Evolutionary conservation across 1,284 basidiomycete genomes (phyloP).

Genomic region (Ganoderma multipileum): DNA sequence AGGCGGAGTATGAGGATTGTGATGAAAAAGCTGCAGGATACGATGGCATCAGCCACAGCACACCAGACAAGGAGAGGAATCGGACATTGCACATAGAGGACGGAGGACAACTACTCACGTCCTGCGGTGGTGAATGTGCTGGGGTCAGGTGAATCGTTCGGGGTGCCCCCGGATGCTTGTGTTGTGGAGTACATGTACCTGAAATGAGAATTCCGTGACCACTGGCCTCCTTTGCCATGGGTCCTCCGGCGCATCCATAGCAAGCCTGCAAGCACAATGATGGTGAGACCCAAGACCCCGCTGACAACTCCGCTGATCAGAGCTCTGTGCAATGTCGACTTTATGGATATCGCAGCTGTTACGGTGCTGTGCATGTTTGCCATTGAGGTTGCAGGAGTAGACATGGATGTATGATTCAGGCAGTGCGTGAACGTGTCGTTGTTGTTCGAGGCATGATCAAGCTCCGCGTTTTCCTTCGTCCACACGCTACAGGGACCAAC

Average conservation of each 20-base stretch:
- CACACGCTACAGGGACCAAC: constrained; percentile 11
- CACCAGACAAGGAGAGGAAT: too few relatives aligned
- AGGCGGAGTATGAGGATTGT: not conserved
- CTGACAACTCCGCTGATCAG: not conserved
- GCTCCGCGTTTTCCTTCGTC: constrained; percentile 19
- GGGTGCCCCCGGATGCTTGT: not conserved
- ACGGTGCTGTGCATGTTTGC: too few relatives aligned
- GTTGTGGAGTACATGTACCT: not conserved
- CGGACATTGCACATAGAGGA: too few relatives aligned
- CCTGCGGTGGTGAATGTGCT: not conserved
- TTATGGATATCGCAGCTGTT: not conserved
- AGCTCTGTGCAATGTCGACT: not conserved
- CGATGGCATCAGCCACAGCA: too few relatives aligned
- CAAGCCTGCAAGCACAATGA: not conserved
- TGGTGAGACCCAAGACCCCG: not conserved
- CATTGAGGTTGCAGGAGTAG: too few relatives aligned
- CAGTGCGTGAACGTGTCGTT: constrained; percentile 27
- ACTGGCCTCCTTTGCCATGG: not conserved
- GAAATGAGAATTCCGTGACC: not conserved
- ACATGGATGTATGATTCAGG: constrained; percentile 8
- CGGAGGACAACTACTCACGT: not conserved
- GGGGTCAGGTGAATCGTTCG: not conserved
- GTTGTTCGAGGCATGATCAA: constrained; percentile 14
- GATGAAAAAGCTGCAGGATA: not conserved
- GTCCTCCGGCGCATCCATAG: not conserved